These are phyloP conservation scores for Tolypocladium capitatum DNA, from an alignment of 2,329 filamentous ascomycete genomes.

Conservation along the genomic window DNA sequence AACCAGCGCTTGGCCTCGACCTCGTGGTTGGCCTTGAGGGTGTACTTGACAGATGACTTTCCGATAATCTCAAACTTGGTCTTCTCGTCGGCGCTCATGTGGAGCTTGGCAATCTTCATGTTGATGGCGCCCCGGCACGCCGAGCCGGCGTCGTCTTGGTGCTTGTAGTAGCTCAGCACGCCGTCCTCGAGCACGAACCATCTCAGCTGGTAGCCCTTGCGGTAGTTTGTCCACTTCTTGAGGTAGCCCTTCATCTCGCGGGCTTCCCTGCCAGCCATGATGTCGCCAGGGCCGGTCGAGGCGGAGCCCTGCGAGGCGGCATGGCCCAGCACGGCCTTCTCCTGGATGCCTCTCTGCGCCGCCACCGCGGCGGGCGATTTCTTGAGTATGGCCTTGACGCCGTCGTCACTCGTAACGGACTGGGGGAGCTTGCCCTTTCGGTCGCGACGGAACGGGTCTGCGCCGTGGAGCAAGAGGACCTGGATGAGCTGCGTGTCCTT, in stretches of 20 bases:
- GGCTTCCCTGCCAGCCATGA: conserved; percentile 67
- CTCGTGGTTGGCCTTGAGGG: conserved; percentile 92
- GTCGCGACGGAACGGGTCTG: conserved; percentile 89
- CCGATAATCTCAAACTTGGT: conserved; percentile 95
- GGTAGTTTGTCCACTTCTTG: conserved; percentile 99
- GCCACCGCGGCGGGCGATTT: conserved; percentile 88
- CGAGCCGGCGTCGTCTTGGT: conserved; percentile 92
- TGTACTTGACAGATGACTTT: conserved; percentile 97
- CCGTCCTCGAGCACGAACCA: conserved; percentile 99
- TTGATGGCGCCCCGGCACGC: conserved; percentile 97
- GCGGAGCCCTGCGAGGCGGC: conserved; percentile 42
- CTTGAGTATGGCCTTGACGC: conserved; percentile 77
- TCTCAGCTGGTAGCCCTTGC: conserved; percentile 86
- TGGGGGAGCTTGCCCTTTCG: conserved; percentile 92
- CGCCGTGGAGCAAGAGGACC: conserved; percentile 80
- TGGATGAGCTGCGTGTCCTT: conserved; percentile 82
- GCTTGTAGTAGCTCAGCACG: conserved; percentile 96
- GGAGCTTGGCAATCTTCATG: conserved; percentile 88
- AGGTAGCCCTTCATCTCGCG: conserved; percentile 97
- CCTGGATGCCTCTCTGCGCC: conserved; percentile 88
- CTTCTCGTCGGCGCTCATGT: conserved; percentile 96
- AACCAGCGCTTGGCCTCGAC: conserved; percentile 98
- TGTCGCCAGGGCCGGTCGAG: conserved; percentile 40
- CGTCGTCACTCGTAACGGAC: conserved; percentile 91
- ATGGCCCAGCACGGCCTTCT: conserved; percentile 86